Conservation (phyloP, 2,329 filamentous ascomycete species). For the Gremmenia infestans region DNA sequence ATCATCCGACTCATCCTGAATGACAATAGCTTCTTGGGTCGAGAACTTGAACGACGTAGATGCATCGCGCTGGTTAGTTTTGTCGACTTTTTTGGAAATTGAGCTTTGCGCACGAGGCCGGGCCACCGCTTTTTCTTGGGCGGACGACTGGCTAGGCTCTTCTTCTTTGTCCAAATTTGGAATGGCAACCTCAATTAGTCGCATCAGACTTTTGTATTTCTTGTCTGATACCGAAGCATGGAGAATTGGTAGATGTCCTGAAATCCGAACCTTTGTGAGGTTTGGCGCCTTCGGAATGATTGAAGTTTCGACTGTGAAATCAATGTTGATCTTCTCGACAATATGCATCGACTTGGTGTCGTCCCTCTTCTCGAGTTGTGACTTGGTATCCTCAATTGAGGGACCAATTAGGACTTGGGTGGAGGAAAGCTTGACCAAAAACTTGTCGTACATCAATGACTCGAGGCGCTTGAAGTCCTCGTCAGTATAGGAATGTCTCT, state of each 20-base stretch:
- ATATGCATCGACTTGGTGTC: constrained; percentile 74
- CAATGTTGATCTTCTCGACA: constrained; percentile 94
- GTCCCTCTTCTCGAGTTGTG: constrained; percentile 66
- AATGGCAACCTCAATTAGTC: constrained; percentile 88
- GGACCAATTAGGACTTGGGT: constrained; percentile 95
- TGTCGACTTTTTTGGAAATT: constrained; percentile 36
- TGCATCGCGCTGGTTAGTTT: constrained; percentile 48
- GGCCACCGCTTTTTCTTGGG: constrained; percentile 2
- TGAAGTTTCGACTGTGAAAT: constrained; percentile 92
- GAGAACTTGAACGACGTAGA: constrained; percentile 73
- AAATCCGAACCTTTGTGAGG: constrained; percentile 84
- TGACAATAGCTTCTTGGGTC: constrained; percentile 68
- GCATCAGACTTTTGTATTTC: constrained; percentile 98
- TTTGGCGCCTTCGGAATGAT: constrained; percentile 96
- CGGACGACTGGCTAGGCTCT: constrained; percentile 17
- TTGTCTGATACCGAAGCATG: constrained; percentile 89
- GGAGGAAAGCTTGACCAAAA: constrained; percentile 85
- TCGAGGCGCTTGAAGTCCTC: constrained; percentile 86
- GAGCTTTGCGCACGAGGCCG: constrained; percentile 24
- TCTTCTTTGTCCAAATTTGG: constrained; percentile 66
- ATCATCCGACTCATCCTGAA: constrained; percentile 56
- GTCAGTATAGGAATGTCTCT: constrained; percentile 79
- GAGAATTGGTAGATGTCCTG: constrained; percentile 84
- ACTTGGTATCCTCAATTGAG: constrained; percentile 83
- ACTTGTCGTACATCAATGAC: constrained; percentile 96